Evolutionary conservation across 2,329 filamentous ascomycete genomes (phyloP).

Genomic region (Sporothrix schenckii): DNA sequence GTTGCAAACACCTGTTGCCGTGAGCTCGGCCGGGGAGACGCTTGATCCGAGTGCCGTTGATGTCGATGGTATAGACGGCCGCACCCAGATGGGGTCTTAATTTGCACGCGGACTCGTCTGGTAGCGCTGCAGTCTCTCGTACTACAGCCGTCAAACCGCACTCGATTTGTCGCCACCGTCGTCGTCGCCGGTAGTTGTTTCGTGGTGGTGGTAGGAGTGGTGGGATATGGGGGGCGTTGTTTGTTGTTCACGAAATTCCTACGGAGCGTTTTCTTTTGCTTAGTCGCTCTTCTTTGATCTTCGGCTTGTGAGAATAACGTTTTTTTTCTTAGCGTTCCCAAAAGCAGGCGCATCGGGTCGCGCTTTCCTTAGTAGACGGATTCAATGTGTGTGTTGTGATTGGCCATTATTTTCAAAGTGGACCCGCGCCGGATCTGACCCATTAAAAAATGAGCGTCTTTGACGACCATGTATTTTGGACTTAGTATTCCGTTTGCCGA

Average conservation of each 20-base stretch:
- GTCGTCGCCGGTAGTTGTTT: background rate
- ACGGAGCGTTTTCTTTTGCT: background rate
- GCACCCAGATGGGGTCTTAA: background rate
- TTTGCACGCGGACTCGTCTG: background rate
- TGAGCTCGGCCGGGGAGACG: background rate
- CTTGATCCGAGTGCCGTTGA: background rate
- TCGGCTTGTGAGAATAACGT: background rate
- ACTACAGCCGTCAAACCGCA: too few relatives aligned
- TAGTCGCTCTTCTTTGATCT: slow-evolving; percentile 17
- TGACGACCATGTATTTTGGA: background rate
- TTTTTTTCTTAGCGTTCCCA: slow-evolving; percentile 24
- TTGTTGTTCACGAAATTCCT: background rate
- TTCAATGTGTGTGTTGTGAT: slow-evolving; percentile 23
- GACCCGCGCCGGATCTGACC: background rate
- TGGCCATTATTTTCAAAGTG: background rate
- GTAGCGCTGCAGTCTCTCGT: background rate
- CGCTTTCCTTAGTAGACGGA: slow-evolving; percentile 8
- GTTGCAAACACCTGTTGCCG: background rate
- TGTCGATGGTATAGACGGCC: background rate
- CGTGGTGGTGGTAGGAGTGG: background rate
- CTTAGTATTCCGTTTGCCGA: background rate
- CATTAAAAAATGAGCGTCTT: slow-evolving; percentile 9
- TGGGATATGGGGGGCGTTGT: background rate
- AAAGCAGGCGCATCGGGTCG: slow-evolving; percentile 24
- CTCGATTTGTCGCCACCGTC: background rate